A percentile compares a stretch with the other conserved stretches of the same genome.
phyloP scores from a whole-genome alignment of 2,329 filamentous ascomycete species.

The Fusarium luffae region DNA sequence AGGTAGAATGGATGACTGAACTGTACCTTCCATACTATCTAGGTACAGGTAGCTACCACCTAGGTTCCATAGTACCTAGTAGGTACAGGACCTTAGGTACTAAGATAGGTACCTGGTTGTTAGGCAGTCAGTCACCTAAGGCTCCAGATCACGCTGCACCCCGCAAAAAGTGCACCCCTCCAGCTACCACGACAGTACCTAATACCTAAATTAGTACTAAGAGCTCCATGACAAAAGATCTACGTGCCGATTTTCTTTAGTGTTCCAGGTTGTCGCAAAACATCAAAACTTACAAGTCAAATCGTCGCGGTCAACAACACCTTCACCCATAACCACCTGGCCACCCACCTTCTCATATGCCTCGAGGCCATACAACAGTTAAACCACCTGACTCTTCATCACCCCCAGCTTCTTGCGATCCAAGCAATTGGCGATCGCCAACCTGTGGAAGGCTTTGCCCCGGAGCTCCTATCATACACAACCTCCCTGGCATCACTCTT shows the following conservation, averaged over 20 bases:
- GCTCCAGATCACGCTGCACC: constrained; percentile 20
- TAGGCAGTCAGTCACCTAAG: constrained; percentile 1
- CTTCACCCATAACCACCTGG: background rate
- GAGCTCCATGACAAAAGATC: constrained; percentile 27
- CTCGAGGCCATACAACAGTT: background rate
- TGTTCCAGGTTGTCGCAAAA: constrained; percentile 22
- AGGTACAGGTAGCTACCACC: too few relatives aligned
- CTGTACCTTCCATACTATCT: background rate
- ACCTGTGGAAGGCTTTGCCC: constrained; percentile 9
- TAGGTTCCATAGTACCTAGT: too few relatives aligned
- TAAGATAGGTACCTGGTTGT: too few relatives aligned
- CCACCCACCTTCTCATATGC: background rate
- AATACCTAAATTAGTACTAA: background rate
- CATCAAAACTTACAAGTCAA: constrained; percentile 18
- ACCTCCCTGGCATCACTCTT: background rate
- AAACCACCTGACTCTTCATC: background rate
- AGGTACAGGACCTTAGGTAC: too few relatives aligned
- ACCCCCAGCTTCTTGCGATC: background rate
- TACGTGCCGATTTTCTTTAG: background rate
- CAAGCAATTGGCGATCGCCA: background rate
- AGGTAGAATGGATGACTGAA: background rate
- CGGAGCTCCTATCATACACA: background rate
- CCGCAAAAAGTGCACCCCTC: constrained; percentile 39
- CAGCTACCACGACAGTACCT: constrained; percentile 20
- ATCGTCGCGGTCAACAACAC: constrained; percentile 4